Evolutionary conservation across 2,329 filamentous ascomycete genomes (phyloP).

Genomic region (Botrytis fabae): DNA sequence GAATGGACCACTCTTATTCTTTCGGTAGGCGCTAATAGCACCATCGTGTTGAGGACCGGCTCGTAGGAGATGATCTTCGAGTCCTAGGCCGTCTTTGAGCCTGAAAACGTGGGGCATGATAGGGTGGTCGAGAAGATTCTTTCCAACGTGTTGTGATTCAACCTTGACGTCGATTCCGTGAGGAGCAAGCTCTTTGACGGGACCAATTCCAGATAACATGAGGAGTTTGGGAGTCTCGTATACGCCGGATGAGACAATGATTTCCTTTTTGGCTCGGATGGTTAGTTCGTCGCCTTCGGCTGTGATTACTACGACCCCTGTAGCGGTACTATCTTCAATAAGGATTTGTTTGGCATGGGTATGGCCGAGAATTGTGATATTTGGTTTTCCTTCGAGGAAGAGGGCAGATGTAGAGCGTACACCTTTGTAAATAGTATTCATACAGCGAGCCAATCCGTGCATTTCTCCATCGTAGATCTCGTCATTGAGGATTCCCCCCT

Average conservation of each 20-base stretch:
- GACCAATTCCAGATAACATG: conserved; percentile 42
- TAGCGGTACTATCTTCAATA: conserved; percentile 48
- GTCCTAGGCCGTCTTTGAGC: conserved; percentile 45
- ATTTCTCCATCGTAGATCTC: conserved; percentile 58
- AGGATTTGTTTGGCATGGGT: conserved; percentile 55
- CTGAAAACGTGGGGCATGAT: conserved; percentile 44
- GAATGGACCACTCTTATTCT: conserved; percentile 45
- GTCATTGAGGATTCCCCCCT: conserved; percentile 45
- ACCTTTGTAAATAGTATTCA: conserved; percentile 60
- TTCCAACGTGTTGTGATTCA: conserved; percentile 30
- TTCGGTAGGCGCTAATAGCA: conserved; percentile 44
- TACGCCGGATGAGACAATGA: conserved; percentile 38
- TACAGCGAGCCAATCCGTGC: conserved; percentile 53
- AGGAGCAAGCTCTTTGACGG: conserved; percentile 27
- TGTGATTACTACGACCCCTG: conserved; percentile 50
- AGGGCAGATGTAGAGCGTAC: conserved; percentile 53
- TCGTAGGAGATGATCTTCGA: conserved; percentile 45
- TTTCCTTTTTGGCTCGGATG: conserved; percentile 38
- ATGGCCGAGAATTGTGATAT: conserved; percentile 52
- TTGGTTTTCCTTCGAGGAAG: conserved; percentile 54
- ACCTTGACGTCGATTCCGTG: conserved; percentile 23
- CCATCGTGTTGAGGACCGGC: conserved; percentile 42
- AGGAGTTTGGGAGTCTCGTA: conserved; percentile 38
- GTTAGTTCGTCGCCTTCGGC: conserved; percentile 44
- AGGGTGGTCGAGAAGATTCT: conserved; percentile 25